A percentile compares a stretch with the other conserved stretches of the same genome.
phyloP scores from a whole-genome alignment of 371 early-diverging fungal genomes.

The Rhizomucor miehei region DNA sequence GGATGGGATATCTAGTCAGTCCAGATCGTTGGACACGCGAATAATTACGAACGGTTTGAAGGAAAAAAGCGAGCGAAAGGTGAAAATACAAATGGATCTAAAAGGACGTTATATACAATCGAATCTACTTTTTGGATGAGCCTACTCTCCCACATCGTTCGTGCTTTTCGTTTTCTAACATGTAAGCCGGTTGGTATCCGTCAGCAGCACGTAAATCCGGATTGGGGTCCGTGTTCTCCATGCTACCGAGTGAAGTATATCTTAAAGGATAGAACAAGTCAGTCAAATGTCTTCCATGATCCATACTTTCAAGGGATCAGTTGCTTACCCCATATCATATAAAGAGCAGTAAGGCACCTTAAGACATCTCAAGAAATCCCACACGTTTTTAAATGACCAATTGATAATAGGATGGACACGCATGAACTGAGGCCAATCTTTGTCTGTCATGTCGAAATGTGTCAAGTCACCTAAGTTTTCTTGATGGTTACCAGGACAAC shows the following conservation, averaged over 20 bases:
- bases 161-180: constrained; percentile 59
- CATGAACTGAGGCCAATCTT: constrained; percentile 91
- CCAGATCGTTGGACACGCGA: no score
- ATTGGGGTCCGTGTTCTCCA: constrained; percentile 83
- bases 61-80: no score
- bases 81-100: no score
- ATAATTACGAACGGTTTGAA: no score
- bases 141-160: constrained; percentile 74
- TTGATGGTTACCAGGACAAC: not conserved
- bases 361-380: constrained; percentile 73
- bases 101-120: not conserved
- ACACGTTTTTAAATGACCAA: constrained; percentile 86
- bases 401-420: constrained; percentile 92
- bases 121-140: constrained; percentile 20
- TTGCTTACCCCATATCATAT: constrained; percentile 81
- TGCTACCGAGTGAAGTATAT: constrained; percentile 94
- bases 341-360: constrained; percentile 85
- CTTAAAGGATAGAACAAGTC: constrained; percentile 26
- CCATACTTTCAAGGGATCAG: no score
- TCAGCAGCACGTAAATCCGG: constrained; percentile 55
- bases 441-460: constrained; percentile 77
- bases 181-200: constrained; percentile 75
- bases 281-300: no score
- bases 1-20: no score
- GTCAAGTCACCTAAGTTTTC: constrained; percentile 54